Conservation (phyloP, 371 early-diverging fungal species). For the Circinella umbellata region DNA sequence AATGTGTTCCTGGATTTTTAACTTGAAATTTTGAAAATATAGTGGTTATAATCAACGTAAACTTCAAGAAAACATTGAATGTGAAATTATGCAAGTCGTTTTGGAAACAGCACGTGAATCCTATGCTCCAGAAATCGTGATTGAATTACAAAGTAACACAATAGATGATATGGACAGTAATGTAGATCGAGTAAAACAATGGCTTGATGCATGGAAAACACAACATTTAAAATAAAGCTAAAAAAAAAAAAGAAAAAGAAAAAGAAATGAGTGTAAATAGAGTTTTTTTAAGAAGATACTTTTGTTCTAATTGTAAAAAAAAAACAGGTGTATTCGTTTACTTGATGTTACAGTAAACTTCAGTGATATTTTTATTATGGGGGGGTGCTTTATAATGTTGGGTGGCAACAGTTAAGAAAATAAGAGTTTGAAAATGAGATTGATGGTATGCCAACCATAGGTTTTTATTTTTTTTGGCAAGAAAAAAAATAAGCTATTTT, state of each 20-base stretch:
- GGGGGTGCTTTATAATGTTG: too few species aligned
- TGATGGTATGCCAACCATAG: too few species aligned
- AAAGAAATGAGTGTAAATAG: neutral
- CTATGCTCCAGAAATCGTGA: constrained; percentile 81
- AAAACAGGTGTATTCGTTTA: too few species aligned
- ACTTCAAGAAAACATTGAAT: constrained; percentile 95
- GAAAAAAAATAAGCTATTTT: too few species aligned
- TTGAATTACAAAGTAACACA: constrained; percentile 81
- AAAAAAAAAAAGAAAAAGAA: too few species aligned
- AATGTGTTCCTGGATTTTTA: neutral
- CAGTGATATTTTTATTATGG: too few species aligned
- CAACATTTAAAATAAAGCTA: constrained; percentile 35
- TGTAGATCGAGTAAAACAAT: constrained; percentile 72
- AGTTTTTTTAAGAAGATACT: too few species aligned
- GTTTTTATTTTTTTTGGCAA: too few species aligned
- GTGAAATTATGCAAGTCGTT: constrained; percentile 98
- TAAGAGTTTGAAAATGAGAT: too few species aligned
- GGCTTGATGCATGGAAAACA: constrained; percentile 63
- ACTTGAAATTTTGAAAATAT: constrained; percentile 7
- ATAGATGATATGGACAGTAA: constrained; percentile 92
- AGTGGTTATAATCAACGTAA: constrained; percentile 91
- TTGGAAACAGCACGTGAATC: constrained; percentile 89
- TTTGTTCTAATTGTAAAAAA: too few species aligned
- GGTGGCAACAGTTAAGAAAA: too few species aligned
- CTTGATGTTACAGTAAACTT: neutral